These are phyloP conservation scores for Balamuthia mandrillaris DNA, from an alignment of 208 protist genomes.

Conservation along the genomic window DNA sequence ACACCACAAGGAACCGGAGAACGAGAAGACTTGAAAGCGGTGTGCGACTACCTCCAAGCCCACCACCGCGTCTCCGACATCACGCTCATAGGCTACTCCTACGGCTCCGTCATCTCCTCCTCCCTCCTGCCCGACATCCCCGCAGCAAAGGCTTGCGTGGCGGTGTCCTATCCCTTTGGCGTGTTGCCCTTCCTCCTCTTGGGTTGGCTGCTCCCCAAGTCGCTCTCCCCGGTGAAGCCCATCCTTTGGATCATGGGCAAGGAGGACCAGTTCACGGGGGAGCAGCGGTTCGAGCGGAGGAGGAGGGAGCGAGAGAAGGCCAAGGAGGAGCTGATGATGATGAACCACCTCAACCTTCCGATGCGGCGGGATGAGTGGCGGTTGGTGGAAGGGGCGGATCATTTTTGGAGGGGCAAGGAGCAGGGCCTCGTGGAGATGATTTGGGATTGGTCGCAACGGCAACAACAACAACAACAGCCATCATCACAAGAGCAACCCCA, in stretches of 20 bases:
- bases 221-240: background rate
- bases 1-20: background rate
- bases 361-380: no score
- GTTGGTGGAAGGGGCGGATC: no score
- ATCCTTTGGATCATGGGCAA: slow-evolving; percentile 21
- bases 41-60: slow-evolving; percentile 23
- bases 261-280: slow-evolving; percentile 20
- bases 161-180: slow-evolving; percentile 8
- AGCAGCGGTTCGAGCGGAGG: no score
- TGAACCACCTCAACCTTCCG: no score
- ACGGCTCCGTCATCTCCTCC: slow-evolving; percentile 18
- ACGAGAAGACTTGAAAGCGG: background rate
- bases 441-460: no score
- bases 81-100: slow-evolving; percentile 20
- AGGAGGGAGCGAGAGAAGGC: no score
- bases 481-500: no score
- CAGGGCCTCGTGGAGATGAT: no score
- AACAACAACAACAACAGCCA: no score
- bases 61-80: background rate
- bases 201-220: background rate
- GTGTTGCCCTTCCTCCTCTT: slow-evolving; percentile 25
- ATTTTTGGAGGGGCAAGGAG: no score
- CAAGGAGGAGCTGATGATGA: no score
- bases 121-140: background rate
- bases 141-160: background rate